Evolutionary conservation across 345 rosid genomes (phyloP).

Genomic region (Camelina neglecta): DNA sequence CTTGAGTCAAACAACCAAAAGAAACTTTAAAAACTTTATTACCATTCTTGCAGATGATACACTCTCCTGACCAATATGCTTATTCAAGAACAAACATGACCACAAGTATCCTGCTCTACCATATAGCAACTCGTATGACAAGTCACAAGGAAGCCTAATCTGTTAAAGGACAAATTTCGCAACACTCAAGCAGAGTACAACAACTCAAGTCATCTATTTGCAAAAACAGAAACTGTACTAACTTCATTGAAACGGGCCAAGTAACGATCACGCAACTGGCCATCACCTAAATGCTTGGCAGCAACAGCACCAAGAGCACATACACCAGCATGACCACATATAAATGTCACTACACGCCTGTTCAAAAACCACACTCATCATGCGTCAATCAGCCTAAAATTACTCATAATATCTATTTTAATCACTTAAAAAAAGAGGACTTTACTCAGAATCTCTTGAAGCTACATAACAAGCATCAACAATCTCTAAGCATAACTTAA

Average conservation of each 20-base stretch:
- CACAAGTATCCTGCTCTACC: constrained; percentile 77
- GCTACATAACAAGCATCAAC: constrained; percentile 59
- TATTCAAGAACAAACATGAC: constrained; percentile 67
- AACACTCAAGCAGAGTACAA: not conserved
- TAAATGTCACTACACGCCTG: constrained; percentile 64
- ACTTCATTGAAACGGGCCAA: constrained; percentile 58
- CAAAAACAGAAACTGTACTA: not conserved
- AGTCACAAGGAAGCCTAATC: constrained; percentile 56
- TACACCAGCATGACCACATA: constrained; percentile 67
- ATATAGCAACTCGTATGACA: constrained; percentile 63
- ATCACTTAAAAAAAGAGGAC: too few species aligned
- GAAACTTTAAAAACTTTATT: constrained; percentile 4
- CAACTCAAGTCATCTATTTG: not conserved
- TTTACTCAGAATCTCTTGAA: constrained; percentile 58
- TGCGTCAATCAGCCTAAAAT: too few species aligned
- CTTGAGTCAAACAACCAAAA: not conserved
- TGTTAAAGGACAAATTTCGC: constrained; percentile 34
- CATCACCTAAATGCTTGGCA: constrained; percentile 57
- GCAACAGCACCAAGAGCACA: constrained; percentile 77
- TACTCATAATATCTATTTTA: not conserved
- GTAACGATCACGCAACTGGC: constrained; percentile 44
- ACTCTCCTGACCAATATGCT: constrained; percentile 52
- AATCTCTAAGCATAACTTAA: constrained; percentile 56
- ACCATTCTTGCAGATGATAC: constrained; percentile 51
- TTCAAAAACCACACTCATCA: not conserved